A percentile compares a stretch with the other conserved stretches of the same genome.
Conservation (phyloP, 257 asterid genomes). For the Rauvolfia tetraphylla region DNA sequence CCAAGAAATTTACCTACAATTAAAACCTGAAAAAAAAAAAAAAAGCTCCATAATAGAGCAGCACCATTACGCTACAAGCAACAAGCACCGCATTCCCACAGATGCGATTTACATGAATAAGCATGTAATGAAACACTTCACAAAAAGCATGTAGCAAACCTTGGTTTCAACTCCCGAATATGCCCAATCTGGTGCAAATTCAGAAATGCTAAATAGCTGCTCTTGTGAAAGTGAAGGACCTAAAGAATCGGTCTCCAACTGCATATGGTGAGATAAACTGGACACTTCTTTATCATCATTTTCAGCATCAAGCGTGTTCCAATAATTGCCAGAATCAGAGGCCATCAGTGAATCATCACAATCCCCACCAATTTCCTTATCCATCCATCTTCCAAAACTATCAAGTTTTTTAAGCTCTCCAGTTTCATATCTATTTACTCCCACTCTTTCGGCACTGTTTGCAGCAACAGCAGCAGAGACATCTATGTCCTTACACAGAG, state of each 20-base stretch:
- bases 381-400: conserved; percentile 31
- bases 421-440: conserved; percentile 6
- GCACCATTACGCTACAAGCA: too few relatives aligned
- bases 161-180: conserved; percentile 28
- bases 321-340: conserved; percentile 23
- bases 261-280: conserved; percentile 22
- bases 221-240: conserved; percentile 25
- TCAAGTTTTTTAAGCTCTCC: conserved; percentile 24
- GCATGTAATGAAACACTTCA: too few relatives aligned
- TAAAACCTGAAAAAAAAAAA: conserved; percentile 11
- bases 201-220: conserved; percentile 25
- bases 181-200: conserved; percentile 30
- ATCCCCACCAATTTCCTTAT: conserved; percentile 22
- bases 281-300: conserved; percentile 22
- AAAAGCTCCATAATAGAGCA: too few relatives aligned
- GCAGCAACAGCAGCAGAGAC: conserved; percentile 12
- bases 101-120: too few relatives aligned
- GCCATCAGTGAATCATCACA: conserved; percentile 22
- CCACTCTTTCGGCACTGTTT: conserved; percentile 16
- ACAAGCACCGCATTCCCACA: too few relatives aligned
- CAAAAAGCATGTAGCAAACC: conserved; percentile 13
- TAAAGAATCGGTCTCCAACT: conserved; percentile 20
- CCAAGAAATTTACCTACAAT: conserved; percentile 26
- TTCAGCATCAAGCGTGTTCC: conserved; percentile 23
- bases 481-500: not conserved